A percentile compares a stretch with the other conserved stretches of the same genome.
Conservation (phyloP, 2,329 filamentous ascomycete species). For the Microdochium bolleyi region DNA sequence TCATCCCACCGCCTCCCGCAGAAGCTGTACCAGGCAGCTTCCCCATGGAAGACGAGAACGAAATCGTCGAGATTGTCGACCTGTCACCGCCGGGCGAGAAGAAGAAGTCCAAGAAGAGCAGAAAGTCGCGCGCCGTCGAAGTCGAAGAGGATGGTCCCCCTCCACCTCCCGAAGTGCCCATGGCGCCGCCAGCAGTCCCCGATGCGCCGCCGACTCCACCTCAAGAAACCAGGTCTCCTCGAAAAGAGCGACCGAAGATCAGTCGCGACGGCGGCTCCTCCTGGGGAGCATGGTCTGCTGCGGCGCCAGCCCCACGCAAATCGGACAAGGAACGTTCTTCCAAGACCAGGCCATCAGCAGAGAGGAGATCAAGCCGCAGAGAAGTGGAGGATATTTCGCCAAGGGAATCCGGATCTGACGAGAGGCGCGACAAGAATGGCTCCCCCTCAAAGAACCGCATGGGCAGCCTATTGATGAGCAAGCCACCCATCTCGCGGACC, state of each 20-base stretch:
- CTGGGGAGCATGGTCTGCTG: slow-evolving; percentile 69
- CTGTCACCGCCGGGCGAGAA: slow-evolving; percentile 32
- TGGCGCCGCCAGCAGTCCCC: slow-evolving; percentile 37
- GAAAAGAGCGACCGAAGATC: slow-evolving; percentile 71
- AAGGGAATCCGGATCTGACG: slow-evolving; percentile 66
- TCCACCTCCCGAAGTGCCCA: slow-evolving; percentile 37
- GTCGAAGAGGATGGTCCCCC: slow-evolving; percentile 27
- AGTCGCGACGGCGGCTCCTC: slow-evolving; percentile 61
- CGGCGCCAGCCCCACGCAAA: slow-evolving; percentile 25
- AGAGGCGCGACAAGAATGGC: slow-evolving; percentile 24
- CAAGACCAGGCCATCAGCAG: slow-evolving; percentile 61
- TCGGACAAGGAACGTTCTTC: slow-evolving; percentile 52
- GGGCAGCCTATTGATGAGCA: slow-evolving; percentile 59
- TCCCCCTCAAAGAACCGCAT: slow-evolving; percentile 47
- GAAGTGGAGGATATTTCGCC: slow-evolving; percentile 59
- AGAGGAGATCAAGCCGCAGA: slow-evolving; percentile 43
- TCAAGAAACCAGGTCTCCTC: slow-evolving; percentile 50
- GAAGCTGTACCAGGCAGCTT: slow-evolving; percentile 18
- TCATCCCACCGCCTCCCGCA: slow-evolving; percentile 3
- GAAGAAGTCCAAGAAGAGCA: slow-evolving; percentile 34
- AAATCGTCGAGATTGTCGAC: slow-evolving; percentile 43
- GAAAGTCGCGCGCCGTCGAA: slow-evolving; percentile 21
- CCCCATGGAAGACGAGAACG: slow-evolving; percentile 24
- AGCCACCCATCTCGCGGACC: slow-evolving; percentile 58
- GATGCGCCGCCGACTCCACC: slow-evolving; percentile 41